phyloP scores from a whole-genome alignment of 2,329 filamentous ascomycete genomes.

The Alternaria dauci region DNA sequence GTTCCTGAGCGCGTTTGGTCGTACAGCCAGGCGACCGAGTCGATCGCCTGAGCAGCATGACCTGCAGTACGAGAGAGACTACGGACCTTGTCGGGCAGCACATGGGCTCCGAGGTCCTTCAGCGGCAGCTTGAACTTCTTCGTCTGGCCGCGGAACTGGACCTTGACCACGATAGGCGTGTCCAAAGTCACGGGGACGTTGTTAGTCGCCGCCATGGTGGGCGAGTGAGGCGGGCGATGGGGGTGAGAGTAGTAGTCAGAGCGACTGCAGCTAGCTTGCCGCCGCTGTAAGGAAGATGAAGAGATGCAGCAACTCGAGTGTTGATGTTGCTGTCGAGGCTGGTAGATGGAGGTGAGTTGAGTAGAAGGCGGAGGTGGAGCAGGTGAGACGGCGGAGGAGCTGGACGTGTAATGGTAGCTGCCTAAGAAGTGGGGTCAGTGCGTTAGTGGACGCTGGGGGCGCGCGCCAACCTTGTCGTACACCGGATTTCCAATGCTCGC shows the following conservation, averaged over 20 bases:
- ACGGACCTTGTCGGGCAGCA: conserved; percentile 85
- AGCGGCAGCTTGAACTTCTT: conserved; percentile 90
- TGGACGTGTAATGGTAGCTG: conserved; percentile 27
- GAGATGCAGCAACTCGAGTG: conserved; percentile 10
- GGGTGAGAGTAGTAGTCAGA: conserved; percentile 30
- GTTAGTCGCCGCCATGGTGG: conserved; percentile 49
- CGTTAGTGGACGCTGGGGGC: conserved; percentile 11
- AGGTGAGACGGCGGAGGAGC: conserved; percentile 23
- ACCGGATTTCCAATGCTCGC: conserved; percentile 16
- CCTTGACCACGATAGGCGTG: conserved; percentile 84
- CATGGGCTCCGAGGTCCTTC: conserved; percentile 77
- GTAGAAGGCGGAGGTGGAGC: conserved; percentile 22
- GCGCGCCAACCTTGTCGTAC: conserved; percentile 10
- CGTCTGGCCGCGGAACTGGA: conserved; percentile 76
- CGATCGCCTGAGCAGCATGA: background rate
- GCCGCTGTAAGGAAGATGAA: conserved; percentile 9
- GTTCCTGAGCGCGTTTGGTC: background rate
- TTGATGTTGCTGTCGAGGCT: conserved; percentile 6
- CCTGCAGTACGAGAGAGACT: conserved; percentile 4
- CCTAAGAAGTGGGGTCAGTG: conserved; percentile 28
- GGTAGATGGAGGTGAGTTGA: conserved; percentile 15
- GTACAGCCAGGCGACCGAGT: background rate
- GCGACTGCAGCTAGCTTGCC: conserved; percentile 14
- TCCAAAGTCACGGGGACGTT: conserved; percentile 66
- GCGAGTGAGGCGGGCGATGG: conserved; percentile 40